A percentile compares a stretch with the other conserved stretches of the same genome.
Conservation (phyloP, 768 basidiomycete species). For the Termitomyces sp. region DNA sequence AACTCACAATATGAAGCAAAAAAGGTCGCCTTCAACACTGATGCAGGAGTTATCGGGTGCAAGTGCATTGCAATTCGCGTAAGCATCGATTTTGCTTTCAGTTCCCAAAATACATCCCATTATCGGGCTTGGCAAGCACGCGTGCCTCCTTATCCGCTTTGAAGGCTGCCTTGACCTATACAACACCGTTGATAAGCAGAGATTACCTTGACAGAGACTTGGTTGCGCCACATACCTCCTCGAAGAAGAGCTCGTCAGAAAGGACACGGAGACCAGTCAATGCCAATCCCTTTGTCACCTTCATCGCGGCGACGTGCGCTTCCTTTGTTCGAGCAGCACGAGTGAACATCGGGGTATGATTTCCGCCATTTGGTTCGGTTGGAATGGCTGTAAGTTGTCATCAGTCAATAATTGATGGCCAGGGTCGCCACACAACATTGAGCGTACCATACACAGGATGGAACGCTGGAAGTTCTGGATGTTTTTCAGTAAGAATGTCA, state of each 20-base stretch:
- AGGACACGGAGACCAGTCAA: slow-evolving; percentile 60
- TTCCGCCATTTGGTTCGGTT: slow-evolving; percentile 67
- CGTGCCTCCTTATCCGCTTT: slow-evolving; percentile 8
- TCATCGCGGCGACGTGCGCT: slow-evolving; percentile 63
- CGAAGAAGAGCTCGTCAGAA: slow-evolving; percentile 55
- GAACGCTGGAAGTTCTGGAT: slow-evolving; percentile 57
- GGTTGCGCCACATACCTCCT: slow-evolving; percentile 39
- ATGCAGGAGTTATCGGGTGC: neutral
- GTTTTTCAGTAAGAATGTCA: slow-evolving; percentile 15
- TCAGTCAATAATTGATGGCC: slow-evolving; percentile 20
- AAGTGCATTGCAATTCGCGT: neutral
- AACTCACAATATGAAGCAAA: neutral
- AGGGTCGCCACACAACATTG: neutral
- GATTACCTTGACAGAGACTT: neutral
- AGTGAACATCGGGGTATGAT: slow-evolving; percentile 71
- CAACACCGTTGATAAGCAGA: neutral
- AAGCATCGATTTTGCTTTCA: neutral
- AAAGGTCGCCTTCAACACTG: neutral
- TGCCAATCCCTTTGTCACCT: slow-evolving; percentile 59
- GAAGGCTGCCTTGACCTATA: slow-evolving; percentile 26
- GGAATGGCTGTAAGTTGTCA: slow-evolving; percentile 57
- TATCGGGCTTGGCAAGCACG: neutral
- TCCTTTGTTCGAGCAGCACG: slow-evolving; percentile 54
- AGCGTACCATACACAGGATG: slow-evolving; percentile 62
- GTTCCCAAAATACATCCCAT: neutral